These are phyloP conservation scores for Xylariaceae sp. DNA, from an alignment of 2,329 filamentous ascomycete genomes.

Conservation along the genomic window DNA sequence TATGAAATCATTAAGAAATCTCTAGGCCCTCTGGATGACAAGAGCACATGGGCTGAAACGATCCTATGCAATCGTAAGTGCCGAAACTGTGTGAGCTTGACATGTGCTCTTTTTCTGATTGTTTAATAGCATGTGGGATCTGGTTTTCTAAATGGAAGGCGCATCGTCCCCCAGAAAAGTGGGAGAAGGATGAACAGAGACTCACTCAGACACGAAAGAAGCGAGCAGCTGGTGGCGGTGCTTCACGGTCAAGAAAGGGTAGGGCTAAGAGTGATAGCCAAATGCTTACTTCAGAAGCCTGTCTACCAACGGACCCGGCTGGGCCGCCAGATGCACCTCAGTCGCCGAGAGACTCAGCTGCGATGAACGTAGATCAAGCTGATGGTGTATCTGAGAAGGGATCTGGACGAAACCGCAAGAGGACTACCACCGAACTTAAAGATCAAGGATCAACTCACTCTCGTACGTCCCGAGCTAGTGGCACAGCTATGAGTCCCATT, in stretches of 20 bases:
- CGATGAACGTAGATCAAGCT: conserved; percentile 35
- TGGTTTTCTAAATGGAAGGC: conserved; percentile 90
- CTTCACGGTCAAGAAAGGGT: conserved; percentile 55
- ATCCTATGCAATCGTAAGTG: conserved; percentile 86
- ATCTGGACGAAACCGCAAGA: conserved; percentile 28
- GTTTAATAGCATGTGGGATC: conserved; percentile 77
- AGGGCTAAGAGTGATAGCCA: conserved; percentile 56
- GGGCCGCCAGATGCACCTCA: conserved; percentile 52
- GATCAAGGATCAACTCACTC: conserved; percentile 57
- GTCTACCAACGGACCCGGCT: conserved; percentile 59
- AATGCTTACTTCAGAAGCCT: conserved; percentile 59
- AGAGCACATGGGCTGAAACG: conserved; percentile 71
- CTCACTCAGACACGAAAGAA: conserved; percentile 60
- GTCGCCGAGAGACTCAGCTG: conserved; percentile 36
- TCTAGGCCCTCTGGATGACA: conserved; percentile 66
- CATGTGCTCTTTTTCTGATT: conserved; percentile 7
- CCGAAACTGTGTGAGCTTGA: not conserved
- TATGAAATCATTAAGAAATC: conserved; percentile 83
- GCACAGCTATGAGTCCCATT: conserved; percentile 64
- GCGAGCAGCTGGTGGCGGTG: conserved; percentile 51
- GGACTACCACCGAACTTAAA: conserved; percentile 27
- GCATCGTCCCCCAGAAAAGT: conserved; percentile 83
- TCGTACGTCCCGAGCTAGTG: conserved; percentile 59
- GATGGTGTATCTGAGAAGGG: conserved; percentile 44
- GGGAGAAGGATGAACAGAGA: conserved; percentile 70